Evolutionary conservation across 78 protist species (phyloP).

Genomic region (Thecamonas trahens): DNA sequence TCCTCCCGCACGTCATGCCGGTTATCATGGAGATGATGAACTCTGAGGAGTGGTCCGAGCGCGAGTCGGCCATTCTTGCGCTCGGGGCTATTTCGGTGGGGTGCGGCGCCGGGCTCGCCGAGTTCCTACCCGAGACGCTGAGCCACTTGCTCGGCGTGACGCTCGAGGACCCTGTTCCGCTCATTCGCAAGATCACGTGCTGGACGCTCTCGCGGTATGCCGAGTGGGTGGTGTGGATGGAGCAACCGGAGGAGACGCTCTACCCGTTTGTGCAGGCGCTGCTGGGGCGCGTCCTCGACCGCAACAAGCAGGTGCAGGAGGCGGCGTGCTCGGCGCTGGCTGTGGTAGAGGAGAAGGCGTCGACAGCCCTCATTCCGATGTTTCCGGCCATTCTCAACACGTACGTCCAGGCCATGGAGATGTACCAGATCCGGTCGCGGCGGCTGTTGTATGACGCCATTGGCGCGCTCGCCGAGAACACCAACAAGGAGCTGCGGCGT

Average conservation of each 20-base stretch:
- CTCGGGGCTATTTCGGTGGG: conserved; percentile 39
- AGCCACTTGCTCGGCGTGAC: background rate
- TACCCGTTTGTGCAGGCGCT: conserved; percentile 16
- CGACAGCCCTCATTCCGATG: conserved; percentile 12
- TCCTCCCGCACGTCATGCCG: conserved; percentile 49
- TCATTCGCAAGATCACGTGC: conserved; percentile 61
- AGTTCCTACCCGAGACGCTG: conserved; percentile 11
- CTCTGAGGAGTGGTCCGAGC: conserved; percentile 21
- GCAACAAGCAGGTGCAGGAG: conserved; percentile 65
- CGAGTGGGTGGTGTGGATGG: conserved; percentile 9
- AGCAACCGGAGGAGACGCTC: background rate
- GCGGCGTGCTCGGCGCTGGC: conserved; percentile 72
- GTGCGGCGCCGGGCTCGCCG: conserved; percentile 21
- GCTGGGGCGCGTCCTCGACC: conserved; percentile 33
- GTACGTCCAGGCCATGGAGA: conserved; percentile 31
- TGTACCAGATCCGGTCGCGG: conserved; percentile 22
- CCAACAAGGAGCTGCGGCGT: background rate
- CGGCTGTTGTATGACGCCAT: conserved; percentile 57
- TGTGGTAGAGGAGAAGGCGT: conserved; percentile 52
- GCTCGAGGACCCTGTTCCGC: conserved; percentile 15
- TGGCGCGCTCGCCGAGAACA: conserved; percentile 29
- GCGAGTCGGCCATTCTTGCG: conserved; percentile 54
- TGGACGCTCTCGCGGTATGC: conserved; percentile 63
- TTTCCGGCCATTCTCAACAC: conserved; percentile 32
- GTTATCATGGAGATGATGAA: conserved; percentile 9